A percentile compares a stretch with the other conserved stretches of the same genome.
Evolutionary conservation across 441 rosid species (phyloP).

Genomic region (Theobroma grandiflorum): DNA sequence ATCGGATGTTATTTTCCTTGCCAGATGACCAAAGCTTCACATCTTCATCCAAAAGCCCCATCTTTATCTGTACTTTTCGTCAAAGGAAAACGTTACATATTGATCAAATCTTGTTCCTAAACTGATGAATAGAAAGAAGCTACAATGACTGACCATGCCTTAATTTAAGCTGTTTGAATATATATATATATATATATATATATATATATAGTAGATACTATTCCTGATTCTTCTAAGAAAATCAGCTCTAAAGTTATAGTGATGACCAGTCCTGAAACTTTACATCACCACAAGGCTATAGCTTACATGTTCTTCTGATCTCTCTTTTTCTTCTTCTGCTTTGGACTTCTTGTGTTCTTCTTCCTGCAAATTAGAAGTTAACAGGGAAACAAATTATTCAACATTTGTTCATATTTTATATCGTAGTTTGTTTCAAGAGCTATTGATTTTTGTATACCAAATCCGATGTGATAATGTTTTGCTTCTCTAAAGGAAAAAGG

Average conservation of each 20-base stretch:
- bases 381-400: not conserved
- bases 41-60: constrained; percentile 67
- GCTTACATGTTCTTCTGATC: constrained; percentile 65
- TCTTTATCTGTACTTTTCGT: constrained; percentile 52
- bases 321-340: constrained; percentile 46
- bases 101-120: constrained; percentile 4
- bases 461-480: no score
- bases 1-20: constrained; percentile 71
- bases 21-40: constrained; percentile 78
- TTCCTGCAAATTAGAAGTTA: constrained; percentile 35
- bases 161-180: not conserved
- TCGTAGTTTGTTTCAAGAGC: not conserved
- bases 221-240: no score
- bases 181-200: no score
- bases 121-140: not conserved
- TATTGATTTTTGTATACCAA: not conserved
- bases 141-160: not conserved
- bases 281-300: not conserved
- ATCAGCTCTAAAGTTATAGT: no score
- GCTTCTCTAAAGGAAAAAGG: not conserved
- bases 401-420: not conserved
- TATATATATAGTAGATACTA: no score
- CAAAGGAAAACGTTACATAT: not conserved
- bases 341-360: constrained; percentile 46
- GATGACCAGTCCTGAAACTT: no score